These are phyloP conservation scores for Phytopythium chamaehyphon DNA, from an alignment of 352 stramenopile genomes.

Conservation along the genomic window DNA sequence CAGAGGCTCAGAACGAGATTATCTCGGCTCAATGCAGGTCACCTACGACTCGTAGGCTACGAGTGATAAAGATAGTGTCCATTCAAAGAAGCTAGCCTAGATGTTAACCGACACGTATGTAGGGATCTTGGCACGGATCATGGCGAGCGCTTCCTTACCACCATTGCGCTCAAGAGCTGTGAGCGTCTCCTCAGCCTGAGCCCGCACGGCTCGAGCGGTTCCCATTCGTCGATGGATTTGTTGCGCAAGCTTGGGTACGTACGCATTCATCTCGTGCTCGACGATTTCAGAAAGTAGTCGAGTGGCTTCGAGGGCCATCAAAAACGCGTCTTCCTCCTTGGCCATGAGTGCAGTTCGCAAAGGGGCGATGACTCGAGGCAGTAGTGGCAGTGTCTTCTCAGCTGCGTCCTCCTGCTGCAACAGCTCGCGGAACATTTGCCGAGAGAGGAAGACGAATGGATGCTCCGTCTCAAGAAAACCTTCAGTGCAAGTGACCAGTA, in stretches of 20 bases:
- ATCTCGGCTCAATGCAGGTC: too few relatives aligned
- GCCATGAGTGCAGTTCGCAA: slow-evolving; percentile 60
- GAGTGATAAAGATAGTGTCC: not conserved
- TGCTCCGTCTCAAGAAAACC: slow-evolving; percentile 74
- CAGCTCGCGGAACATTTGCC: slow-evolving; percentile 68
- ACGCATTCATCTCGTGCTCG: slow-evolving; percentile 71
- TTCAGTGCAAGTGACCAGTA: slow-evolving; percentile 70
- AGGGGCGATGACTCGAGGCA: slow-evolving; percentile 57
- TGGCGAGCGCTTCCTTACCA: slow-evolving; percentile 64
- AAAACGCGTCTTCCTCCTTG: slow-evolving; percentile 65
- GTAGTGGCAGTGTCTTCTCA: slow-evolving; percentile 51
- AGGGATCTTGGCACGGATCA: slow-evolving; percentile 76
- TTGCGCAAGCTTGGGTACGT: slow-evolving; percentile 67
- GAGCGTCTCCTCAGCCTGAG: slow-evolving; percentile 60
- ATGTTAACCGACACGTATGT: slow-evolving; percentile 59
- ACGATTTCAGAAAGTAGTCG: slow-evolving; percentile 60
- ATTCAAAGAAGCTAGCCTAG: not conserved
- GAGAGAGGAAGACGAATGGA: slow-evolving; percentile 75
- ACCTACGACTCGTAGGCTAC: too few relatives aligned
- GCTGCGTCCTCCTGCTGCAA: slow-evolving; percentile 53
- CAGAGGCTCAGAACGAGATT: too few relatives aligned
- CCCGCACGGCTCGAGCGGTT: slow-evolving; percentile 43
- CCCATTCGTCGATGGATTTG: slow-evolving; percentile 74
- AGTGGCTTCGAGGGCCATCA: slow-evolving; percentile 64
- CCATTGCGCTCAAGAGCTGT: slow-evolving; percentile 64